Base-by-base conservation (phyloP, 176 grass and related monocot species). In the Oryza meyeriana region DNA sequence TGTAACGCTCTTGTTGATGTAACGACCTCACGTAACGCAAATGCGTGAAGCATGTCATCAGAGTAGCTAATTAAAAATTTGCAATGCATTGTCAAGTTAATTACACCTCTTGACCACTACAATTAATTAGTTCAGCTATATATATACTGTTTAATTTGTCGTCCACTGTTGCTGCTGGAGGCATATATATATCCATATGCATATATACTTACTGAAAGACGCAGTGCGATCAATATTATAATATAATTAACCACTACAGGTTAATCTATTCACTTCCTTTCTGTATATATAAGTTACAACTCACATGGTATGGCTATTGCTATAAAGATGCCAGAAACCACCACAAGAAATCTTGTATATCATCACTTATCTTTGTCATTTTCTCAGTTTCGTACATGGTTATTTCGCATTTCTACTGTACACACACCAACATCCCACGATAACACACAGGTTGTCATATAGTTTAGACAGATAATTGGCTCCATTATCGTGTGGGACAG, bases 1-100 rank as follows among this genome's bases (percentile, higher is more conserved):
- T 16, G 36, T 26, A 25, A 39, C 69, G 69, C 55, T 63, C 55
- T 63, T 4, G 3, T 63, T 40, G 55, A 20, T 16, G 36, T 26
- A 25, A 39, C 42, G 57, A 64, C 39, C 29, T 74, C 58, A 64
- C 58, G 28, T 4, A 74, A 45, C 4, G 80, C 80, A 34, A 47
- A 64, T 35, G 79, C 69, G 7, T 61, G 55, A 57, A 85, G 57
- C 68, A 87, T 85, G 89, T 65, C 89, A 75, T 76, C 88, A 18
- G 6, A 4, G 69, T 59, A 25, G 55, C 55, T 25, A 59, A 59
- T 59, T 25, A 59, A 59, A 25, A 25, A 59, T 2, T n/a, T 57
- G 20, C 52, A 8, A 22, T n/a, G 18, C 22, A 8, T 57, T 22
- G 8, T 24, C 20, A 33, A 33, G 1, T 57, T 57, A 57, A 25